phyloP scores from a whole-genome alignment of 139 green algal genomes.

The Chlorella sp. region DNA sequence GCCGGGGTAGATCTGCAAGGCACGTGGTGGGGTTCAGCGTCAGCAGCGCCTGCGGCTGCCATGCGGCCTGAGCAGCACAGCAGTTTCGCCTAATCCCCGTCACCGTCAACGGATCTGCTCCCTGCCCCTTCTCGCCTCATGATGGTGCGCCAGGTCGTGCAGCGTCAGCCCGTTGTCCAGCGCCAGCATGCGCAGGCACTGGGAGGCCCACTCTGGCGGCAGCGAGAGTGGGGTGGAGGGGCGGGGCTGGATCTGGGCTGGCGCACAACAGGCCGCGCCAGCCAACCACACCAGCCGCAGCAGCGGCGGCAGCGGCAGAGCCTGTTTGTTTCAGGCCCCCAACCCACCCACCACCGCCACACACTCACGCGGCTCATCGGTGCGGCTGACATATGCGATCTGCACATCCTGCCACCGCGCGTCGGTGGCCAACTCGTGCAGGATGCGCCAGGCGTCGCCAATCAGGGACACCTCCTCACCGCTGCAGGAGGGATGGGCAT shows the following conservation, averaged over 20 bases:
- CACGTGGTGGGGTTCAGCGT: not conserved
- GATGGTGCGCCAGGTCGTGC: slow-evolving; percentile 35
- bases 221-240: no score
- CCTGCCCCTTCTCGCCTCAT: no score
- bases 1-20: slow-evolving; percentile 46
- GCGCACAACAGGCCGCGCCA: no score
- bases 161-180: slow-evolving; percentile 35
- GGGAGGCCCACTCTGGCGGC: slow-evolving; percentile 56
- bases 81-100: no score
- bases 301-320: no score
- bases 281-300: no score
- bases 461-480: not conserved
- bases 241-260: no score
- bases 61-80: no score
- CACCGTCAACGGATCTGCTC: no score
- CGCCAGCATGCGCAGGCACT: slow-evolving; percentile 64
- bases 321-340: no score
- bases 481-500: not conserved
- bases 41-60: no score
- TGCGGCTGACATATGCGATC: slow-evolving; percentile 68
- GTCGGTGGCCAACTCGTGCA: slow-evolving; percentile 58
- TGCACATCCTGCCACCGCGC: slow-evolving; percentile 42
- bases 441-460: slow-evolving; percentile 51
- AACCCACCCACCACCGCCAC: not conserved
- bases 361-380: slow-evolving; percentile 52